Evolutionary conservation across 1,284 basidiomycete species (phyloP).

Genomic region (Boletus semigastroideus): DNA sequence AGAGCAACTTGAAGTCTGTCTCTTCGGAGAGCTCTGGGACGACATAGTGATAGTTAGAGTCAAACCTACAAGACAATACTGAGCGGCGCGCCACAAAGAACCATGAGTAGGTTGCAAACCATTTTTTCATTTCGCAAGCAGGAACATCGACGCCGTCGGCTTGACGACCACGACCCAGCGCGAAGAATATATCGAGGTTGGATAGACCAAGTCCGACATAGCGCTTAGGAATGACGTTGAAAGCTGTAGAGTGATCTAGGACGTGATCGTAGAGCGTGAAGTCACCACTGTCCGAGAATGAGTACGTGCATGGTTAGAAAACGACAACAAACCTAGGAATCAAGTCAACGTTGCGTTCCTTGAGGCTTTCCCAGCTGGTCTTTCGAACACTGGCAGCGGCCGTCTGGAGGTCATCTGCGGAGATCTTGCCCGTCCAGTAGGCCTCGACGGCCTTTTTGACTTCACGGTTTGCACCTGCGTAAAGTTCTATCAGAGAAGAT

Average conservation of each 20-base stretch:
- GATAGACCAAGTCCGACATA: slow-evolving; percentile 89
- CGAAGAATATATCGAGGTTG: slow-evolving; percentile 94
- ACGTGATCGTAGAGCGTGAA: slow-evolving; percentile 99
- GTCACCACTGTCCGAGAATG: slow-evolving; percentile 71
- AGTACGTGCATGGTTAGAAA: slow-evolving; percentile 18
- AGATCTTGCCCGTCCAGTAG: slow-evolving; percentile 96
- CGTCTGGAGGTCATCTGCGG: slow-evolving; percentile 88
- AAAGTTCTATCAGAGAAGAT: not conserved
- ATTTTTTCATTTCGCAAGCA: slow-evolving; percentile 99
- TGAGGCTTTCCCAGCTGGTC: slow-evolving; percentile 87
- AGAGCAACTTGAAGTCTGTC: slow-evolving; percentile 93
- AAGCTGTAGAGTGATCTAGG: slow-evolving; percentile 94
- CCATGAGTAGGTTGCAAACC: slow-evolving; percentile 49
- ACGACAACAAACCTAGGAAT: slow-evolving; percentile 77
- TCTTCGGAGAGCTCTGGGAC: slow-evolving; percentile 94
- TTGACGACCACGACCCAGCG: slow-evolving; percentile 99
- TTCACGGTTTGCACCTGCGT: slow-evolving; percentile 84
- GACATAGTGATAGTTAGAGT: slow-evolving; percentile 99
- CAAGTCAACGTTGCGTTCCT: slow-evolving; percentile 86
- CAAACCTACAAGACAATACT: slow-evolving; percentile 68
- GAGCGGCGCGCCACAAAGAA: slow-evolving; percentile 8
- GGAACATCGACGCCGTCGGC: slow-evolving; percentile 93
- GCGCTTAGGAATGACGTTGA: slow-evolving; percentile 96
- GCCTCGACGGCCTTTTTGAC: slow-evolving; percentile 98
- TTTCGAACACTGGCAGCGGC: slow-evolving; percentile 89